These are phyloP conservation scores for Suillus clintonianus DNA, from an alignment of 768 basidiomycete genomes.

Conservation along the genomic window DNA sequence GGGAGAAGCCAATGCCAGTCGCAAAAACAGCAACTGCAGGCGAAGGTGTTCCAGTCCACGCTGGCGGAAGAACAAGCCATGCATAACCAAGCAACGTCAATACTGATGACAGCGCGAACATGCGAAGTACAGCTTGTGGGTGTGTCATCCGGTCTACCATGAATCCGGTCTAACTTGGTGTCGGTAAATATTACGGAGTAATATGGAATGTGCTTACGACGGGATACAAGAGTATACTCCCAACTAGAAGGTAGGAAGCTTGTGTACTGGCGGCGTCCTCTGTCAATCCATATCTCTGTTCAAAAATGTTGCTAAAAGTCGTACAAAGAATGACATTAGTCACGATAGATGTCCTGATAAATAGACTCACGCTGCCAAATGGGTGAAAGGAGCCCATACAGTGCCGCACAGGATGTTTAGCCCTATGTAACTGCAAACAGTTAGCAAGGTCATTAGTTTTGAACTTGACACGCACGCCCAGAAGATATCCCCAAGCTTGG, in stretches of 20 bases:
- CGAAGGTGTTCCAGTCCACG: conserved; percentile 54
- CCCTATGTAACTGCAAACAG: conserved; percentile 58
- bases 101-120: conserved; percentile 59
- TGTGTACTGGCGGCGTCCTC: conserved; percentile 62
- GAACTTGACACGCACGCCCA: conserved; percentile 58
- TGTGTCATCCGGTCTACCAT: conserved; percentile 61
- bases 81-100: conserved; percentile 61
- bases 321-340: conserved; percentile 4
- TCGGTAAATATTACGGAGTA: not conserved
- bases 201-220: conserved; percentile 43
- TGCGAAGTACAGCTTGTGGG: conserved; percentile 55
- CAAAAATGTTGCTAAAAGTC: conserved; percentile 63
- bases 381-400: conserved; percentile 78
- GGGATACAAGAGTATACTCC: conserved; percentile 71
- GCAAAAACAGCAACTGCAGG: conserved; percentile 67
- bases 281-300: conserved; percentile 60
- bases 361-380: conserved; percentile 67
- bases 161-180: conserved; percentile 54
- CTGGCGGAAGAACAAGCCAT: conserved; percentile 67
- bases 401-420: conserved; percentile 76
- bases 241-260: conserved; percentile 72
- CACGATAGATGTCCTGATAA: not conserved
- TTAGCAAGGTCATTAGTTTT: conserved; percentile 3
- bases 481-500: conserved; percentile 72
- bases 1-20: conserved; percentile 72